Evolutionary conservation across 495 filamentous ascomycete species (phyloP).

Genomic region (Neurospora cerealis): DNA sequence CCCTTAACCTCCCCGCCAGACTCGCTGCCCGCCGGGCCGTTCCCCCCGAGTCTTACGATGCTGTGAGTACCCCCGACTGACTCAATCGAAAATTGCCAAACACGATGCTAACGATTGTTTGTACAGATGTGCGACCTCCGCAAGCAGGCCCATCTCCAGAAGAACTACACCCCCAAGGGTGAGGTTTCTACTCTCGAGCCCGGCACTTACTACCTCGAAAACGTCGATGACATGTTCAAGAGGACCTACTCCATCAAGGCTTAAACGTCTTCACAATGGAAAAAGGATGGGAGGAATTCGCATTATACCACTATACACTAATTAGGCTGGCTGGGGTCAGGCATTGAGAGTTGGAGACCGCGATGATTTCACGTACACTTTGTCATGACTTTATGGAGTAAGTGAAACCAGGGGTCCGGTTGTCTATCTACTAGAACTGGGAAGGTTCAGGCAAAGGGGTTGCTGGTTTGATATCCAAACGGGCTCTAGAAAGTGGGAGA

Average conservation of each 20-base stretch:
- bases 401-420: background rate
- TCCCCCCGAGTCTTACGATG: constrained; percentile 76
- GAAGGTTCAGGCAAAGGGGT: background rate
- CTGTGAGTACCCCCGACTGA: constrained; percentile 41
- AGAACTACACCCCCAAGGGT: constrained; percentile 73
- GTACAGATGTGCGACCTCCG: constrained; percentile 81
- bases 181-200: constrained; percentile 63
- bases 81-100: background rate
- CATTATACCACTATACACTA: background rate
- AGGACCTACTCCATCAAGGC: constrained; percentile 79
- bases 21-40: constrained; percentile 58
- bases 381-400: background rate
- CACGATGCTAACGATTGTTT: constrained; percentile 8
- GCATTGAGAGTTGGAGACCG: background rate
- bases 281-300: background rate
- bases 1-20: constrained; percentile 68
- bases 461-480: background rate
- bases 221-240: constrained; percentile 93
- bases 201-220: constrained; percentile 82
- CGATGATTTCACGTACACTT: background rate
- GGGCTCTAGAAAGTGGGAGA: background rate
- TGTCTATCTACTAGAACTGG: background rate
- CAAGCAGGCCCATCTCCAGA: constrained; percentile 89
- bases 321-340: background rate
- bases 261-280: constrained; percentile 34